A percentile compares a stretch with the other conserved stretches of the same genome.
Evolutionary conservation across 192 early-diverging fungal genomes (phyloP).

Genomic region (Backusella australiensis): DNA sequence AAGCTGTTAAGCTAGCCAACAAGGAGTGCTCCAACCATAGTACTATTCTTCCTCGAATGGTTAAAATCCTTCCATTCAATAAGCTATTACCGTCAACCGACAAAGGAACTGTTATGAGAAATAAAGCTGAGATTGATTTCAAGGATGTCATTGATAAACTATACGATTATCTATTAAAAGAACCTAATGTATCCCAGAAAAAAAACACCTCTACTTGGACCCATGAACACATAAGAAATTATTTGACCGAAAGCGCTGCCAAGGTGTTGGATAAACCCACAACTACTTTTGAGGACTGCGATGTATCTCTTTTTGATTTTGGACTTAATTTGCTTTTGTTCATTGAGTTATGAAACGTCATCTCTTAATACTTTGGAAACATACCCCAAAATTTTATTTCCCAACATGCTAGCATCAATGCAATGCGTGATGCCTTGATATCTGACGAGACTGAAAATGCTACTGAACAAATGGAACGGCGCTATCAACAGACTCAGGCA

Average conservation of each 20-base stretch:
- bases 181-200: not conserved
- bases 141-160: conserved; percentile 46
- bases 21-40: no score
- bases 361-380: not conserved
- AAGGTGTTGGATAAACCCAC: not conserved
- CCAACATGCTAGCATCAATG: conserved; percentile 10
- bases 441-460: not conserved
- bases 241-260: conserved; percentile 5
- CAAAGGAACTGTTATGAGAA: conserved; percentile 28
- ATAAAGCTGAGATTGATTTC: conserved; percentile 45
- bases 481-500: not conserved
- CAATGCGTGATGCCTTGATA: not conserved
- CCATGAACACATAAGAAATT: not conserved
- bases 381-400: conserved; percentile 29
- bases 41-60: not conserved
- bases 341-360: conserved; percentile 8
- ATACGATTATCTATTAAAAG: conserved; percentile 43
- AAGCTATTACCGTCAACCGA: conserved; percentile 11
- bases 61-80: conserved; percentile 22
- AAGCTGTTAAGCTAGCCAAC: no score
- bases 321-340: conserved; percentile 22
- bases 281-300: not conserved
- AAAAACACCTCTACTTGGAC: not conserved
- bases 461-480: not conserved
- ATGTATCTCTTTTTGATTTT: conserved; percentile 22